Conservation (phyloP, 2,329 filamentous ascomycete genomes). For the Claviceps maximensis region DNA sequence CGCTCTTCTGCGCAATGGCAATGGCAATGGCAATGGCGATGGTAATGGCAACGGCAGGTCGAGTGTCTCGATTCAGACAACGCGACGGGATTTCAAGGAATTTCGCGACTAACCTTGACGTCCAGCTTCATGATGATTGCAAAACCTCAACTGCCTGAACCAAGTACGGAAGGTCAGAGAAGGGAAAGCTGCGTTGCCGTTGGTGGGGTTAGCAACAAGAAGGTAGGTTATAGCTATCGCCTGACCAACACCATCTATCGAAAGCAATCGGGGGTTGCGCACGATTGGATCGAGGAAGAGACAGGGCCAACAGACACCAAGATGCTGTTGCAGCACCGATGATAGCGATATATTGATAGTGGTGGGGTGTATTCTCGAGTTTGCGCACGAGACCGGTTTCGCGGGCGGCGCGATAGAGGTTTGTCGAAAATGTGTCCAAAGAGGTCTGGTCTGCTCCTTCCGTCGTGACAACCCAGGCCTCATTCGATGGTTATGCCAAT, state of each 20-base stretch:
- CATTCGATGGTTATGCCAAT: neutral
- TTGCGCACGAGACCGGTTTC: neutral
- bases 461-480: constrained; percentile 2
- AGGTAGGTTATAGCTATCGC: neutral
- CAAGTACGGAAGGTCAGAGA: neutral
- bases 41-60: neutral
- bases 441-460: neutral
- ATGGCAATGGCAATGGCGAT: neutral
- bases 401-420: constrained; percentile 1
- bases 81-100: too few species aligned
- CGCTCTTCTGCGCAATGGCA: neutral
- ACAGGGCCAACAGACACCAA: neutral
- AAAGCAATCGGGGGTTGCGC: neutral
- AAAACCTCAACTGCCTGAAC: neutral
- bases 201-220: constrained; percentile 3
- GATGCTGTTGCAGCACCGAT: neutral
- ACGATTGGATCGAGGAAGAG: neutral
- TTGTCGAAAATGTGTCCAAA: constrained; percentile 7
- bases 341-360: neutral
- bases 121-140: constrained; percentile 26
- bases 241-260: constrained; percentile 4
- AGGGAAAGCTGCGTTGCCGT: neutral
- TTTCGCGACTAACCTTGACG: constrained; percentile 23
- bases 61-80: neutral
- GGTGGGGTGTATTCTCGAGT: neutral